phyloP scores from a whole-genome alignment of 176 grass and related monocot genomes.

The Eleusine indica region DNA sequence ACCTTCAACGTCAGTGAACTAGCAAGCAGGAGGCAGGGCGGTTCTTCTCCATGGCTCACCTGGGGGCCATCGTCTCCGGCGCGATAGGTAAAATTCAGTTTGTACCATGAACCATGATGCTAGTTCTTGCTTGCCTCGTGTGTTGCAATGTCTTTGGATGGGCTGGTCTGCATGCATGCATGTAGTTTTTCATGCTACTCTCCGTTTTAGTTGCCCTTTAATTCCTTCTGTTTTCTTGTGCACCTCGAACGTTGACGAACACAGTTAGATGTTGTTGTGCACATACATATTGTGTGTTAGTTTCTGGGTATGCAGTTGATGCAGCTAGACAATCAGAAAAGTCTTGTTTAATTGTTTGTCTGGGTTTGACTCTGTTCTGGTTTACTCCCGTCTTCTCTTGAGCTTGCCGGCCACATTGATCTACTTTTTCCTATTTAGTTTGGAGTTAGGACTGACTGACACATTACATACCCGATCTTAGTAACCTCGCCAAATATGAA shows the following conservation, averaged over 20 bases:
- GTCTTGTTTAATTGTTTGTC: too few relatives aligned
- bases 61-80: constrained; percentile 42
- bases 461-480: too few relatives aligned
- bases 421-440: too few relatives aligned
- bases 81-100: constrained; percentile 28
- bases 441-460: too few relatives aligned
- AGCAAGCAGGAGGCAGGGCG: constrained; percentile 4
- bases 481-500: too few relatives aligned
- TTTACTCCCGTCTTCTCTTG: too few relatives aligned
- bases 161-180: background rate
- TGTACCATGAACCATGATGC: background rate
- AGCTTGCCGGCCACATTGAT: too few relatives aligned
- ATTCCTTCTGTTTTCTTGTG: background rate
- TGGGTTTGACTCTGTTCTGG: too few relatives aligned
- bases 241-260: background rate
- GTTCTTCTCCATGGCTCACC: constrained; percentile 50
- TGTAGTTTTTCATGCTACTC: background rate
- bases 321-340: too few relatives aligned
- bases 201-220: background rate
- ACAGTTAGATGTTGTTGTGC: background rate
- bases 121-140: background rate
- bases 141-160: background rate
- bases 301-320: too few relatives aligned
- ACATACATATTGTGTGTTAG: too few relatives aligned
- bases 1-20: background rate